Evolutionary conservation across 345 rosid species (phyloP), one percentile per base, ranked within the genome.

Genomic region (Nephelium lappaceum): DNA sequence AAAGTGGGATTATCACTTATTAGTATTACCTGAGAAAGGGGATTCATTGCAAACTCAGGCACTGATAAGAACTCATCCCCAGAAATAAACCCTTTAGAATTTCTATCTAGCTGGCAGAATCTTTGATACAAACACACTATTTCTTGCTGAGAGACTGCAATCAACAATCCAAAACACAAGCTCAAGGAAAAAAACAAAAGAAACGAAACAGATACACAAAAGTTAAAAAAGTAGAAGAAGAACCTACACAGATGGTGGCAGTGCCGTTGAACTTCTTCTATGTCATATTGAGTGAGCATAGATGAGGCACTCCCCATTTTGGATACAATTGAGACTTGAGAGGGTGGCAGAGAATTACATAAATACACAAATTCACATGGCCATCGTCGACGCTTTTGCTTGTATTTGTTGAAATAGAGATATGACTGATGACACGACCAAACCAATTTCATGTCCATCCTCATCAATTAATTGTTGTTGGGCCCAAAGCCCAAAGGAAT

Each of bases 11-110:
- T 31, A 31, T 31, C 3, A 31, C 36, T 31, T 0, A 31, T 31
- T 31, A 31, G 2, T 31, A 31, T 1, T 31, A 92, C 97, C 91
- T 88, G 97, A 77, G 93, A 89, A 21, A 90, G 90, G 14, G 93
- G 94, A 82, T 90, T 90, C 97, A 90, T 90, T 12, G 97, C 89
- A 81, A 90, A 92, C 79, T 90, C 94, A n/a, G 94, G 97, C 79
- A 90, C 92, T 0, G 94, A 90, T 67, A 92, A 83, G 79, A 92
- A 89, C 75, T 90, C 94, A 74, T 92, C 97, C 4, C 93, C 88
- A 8, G 94, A 92, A 79, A 92, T 90, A 78, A 89, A 92, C 65
- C 97, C 97, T 77, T 89, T 92, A 6, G 92, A 89, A 77, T 83
- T 90, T 80, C 94, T 90, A 85, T 92, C 97, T 11, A 90, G 89